A percentile compares a stretch with the other conserved stretches of the same genome.
phyloP scores from a whole-genome alignment of 2,329 filamentous ascomycete genomes.

The Ophiosphaerella korrae region DNA sequence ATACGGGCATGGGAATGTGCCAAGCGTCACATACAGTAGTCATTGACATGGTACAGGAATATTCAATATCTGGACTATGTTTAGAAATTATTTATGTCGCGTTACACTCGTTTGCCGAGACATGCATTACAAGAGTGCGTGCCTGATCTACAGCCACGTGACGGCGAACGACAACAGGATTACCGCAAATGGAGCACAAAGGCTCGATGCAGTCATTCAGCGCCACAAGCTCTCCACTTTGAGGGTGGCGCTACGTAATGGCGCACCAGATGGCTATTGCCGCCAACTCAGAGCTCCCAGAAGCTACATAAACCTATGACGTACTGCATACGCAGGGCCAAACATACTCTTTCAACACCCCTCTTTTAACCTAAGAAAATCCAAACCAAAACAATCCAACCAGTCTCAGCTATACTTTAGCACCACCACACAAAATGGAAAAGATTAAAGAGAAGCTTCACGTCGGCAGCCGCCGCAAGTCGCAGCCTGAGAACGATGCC shows the following conservation, averaged over 20 bases:
- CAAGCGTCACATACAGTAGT: neutral
- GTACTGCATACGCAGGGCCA: slow-evolving; percentile 4
- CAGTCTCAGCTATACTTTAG: neutral
- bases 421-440: slow-evolving; percentile 29
- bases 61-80: no score
- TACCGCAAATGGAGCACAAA: neutral
- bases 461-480: slow-evolving; percentile 39
- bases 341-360: neutral
- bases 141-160: no score
- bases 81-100: no score
- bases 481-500: slow-evolving; percentile 30
- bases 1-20: neutral
- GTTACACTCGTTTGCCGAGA: no score
- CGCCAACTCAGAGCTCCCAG: slow-evolving; percentile 4
- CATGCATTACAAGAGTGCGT: no score
- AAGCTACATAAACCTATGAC: slow-evolving; percentile 4
- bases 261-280: neutral
- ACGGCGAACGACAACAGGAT: neutral
- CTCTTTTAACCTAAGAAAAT: neutral
- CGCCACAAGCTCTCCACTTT: neutral
- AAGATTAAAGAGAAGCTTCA: slow-evolving; percentile 46
- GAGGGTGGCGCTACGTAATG: neutral
- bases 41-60: neutral
- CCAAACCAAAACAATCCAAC: neutral
- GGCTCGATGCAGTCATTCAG: neutral